Conservation (phyloP, 306 rosid species). For the Vachellia pachyceras region DNA sequence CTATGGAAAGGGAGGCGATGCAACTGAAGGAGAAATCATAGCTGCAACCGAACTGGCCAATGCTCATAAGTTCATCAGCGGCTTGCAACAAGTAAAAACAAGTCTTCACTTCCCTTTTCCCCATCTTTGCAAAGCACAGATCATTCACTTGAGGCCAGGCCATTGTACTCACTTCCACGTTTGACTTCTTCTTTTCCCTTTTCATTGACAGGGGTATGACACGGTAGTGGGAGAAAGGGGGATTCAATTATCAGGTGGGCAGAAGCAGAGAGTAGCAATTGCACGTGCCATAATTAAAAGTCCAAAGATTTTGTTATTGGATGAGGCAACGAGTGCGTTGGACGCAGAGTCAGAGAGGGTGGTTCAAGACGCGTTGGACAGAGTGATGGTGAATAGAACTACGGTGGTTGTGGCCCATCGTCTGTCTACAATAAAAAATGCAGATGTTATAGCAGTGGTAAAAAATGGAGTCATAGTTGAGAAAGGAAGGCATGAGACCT, state of each 20-base stretch:
- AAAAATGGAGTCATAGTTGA: constrained; percentile 87
- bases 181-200: background rate
- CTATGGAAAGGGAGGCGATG: constrained; percentile 78
- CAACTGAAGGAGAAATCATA: constrained; percentile 77
- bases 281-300: constrained; percentile 82
- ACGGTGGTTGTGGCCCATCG: constrained; percentile 88
- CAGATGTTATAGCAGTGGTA: constrained; percentile 84
- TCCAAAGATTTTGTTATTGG: constrained; percentile 77
- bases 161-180: constrained; percentile 19
- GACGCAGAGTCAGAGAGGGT: constrained; percentile 89
- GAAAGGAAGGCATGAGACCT: constrained; percentile 75
- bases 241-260: constrained; percentile 83
- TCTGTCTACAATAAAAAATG: constrained; percentile 81
- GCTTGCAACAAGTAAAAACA: constrained; percentile 63
- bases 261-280: constrained; percentile 85
- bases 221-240: constrained; percentile 88
- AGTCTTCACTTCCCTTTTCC: background rate
- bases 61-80: constrained; percentile 83
- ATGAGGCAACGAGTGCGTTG: constrained; percentile 90
- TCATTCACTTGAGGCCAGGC: background rate
- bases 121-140: background rate
- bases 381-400: constrained; percentile 77
- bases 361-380: constrained; percentile 88
- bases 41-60: constrained; percentile 79
- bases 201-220: constrained; percentile 62